These are phyloP conservation scores for Kuraishia ogatae DNA, from an alignment of 805 yeast species.

Conservation along the genomic window DNA sequence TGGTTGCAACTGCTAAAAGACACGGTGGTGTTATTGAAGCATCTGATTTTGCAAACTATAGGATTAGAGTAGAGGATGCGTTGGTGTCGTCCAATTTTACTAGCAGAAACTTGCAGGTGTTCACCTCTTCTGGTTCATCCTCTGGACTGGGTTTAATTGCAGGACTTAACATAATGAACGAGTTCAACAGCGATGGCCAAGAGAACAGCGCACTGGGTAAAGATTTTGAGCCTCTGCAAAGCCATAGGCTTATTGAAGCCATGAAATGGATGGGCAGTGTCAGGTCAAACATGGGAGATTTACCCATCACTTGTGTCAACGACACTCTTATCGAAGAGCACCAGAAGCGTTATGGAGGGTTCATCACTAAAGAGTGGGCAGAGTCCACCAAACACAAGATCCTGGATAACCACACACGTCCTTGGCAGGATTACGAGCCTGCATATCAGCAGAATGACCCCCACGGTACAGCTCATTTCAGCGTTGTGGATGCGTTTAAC, in stretches of 20 bases:
- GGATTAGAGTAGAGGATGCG: conserved; percentile 38
- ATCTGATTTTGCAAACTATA: conserved; percentile 61
- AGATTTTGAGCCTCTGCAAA: conserved; percentile 32
- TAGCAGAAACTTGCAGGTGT: conserved; percentile 23
- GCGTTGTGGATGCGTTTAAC: conserved; percentile 63
- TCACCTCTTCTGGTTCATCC: conserved; percentile 63
- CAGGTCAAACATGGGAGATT: conserved; percentile 79
- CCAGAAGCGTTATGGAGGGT: conserved; percentile 28
- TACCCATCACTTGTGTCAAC: conserved; percentile 19
- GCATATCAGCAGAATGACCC: conserved; percentile 70
- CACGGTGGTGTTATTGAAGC: conserved; percentile 60
- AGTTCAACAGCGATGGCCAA: conserved; percentile 25
- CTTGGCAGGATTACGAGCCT: conserved; percentile 74
- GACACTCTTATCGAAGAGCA: conserved; percentile 20
- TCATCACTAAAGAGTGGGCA: conserved; percentile 51
- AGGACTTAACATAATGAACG: conserved; percentile 60
- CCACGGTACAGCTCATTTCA: conserved; percentile 86
- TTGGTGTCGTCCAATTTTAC: conserved; percentile 28
- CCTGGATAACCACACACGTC: conserved; percentile 45
- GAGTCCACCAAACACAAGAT: conserved; percentile 38
- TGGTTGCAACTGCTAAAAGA: conserved; percentile 39
- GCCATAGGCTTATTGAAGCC: conserved; percentile 69
- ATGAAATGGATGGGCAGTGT: conserved; percentile 94
- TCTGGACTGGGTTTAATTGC: conserved; percentile 77
- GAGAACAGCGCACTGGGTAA: conserved; percentile 5